phyloP scores from a whole-genome alignment of 2,329 filamentous ascomycete genomes.

The Ambrosiella beaveri region DNA sequence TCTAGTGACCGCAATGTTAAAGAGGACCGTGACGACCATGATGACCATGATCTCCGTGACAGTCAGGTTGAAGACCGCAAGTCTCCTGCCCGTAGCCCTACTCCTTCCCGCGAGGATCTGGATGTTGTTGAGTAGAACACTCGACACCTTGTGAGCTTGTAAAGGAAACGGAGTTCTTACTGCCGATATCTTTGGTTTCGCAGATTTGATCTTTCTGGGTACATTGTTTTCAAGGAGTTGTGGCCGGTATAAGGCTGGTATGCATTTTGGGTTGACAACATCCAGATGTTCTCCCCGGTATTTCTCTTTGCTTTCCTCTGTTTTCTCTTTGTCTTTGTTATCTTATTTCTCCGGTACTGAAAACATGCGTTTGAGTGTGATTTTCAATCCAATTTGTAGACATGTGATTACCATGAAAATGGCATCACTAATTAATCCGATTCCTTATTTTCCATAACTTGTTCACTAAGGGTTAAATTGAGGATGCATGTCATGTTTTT shows the following conservation, averaged over 20 bases:
- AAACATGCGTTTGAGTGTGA: too few species aligned
- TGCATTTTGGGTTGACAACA: neutral
- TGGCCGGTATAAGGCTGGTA: neutral
- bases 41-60: slow-evolving; percentile 58
- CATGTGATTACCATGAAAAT: too few species aligned
- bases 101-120: slow-evolving; percentile 78
- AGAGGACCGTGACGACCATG: slow-evolving; percentile 53
- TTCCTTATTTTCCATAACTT: too few species aligned
- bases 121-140: slow-evolving; percentile 68
- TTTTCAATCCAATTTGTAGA: too few species aligned
- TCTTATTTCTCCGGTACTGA: neutral
- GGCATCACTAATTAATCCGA: too few species aligned
- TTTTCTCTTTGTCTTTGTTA: neutral
- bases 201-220: neutral
- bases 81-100: slow-evolving; percentile 46
- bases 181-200: neutral
- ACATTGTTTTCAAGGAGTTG: slow-evolving; percentile 7
- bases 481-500: too few species aligned
- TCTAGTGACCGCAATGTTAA: slow-evolving; percentile 36
- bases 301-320: neutral
- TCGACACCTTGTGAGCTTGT: neutral
- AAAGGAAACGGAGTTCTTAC: neutral
- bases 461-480: too few species aligned
- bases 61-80: slow-evolving; percentile 84
- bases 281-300: neutral